Evolutionary conservation across 1,139 yeast species (phyloP).

Genomic region (Taphrina deformans): DNA sequence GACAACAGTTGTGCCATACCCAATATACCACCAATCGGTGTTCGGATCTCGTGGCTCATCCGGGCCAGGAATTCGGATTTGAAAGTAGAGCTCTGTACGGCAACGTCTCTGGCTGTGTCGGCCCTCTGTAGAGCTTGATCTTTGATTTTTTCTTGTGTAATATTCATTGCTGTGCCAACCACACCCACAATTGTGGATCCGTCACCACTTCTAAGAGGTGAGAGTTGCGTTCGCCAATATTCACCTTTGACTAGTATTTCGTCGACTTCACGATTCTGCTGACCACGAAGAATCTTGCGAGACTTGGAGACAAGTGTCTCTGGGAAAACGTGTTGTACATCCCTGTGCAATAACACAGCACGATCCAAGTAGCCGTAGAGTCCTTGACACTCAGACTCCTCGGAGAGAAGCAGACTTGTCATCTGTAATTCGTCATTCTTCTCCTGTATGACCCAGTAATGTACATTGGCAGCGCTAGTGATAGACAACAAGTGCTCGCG

Average conservation of each 20-base stretch:
- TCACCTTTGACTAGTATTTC: constrained; percentile 3
- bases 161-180: constrained; percentile 17
- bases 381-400: neutral
- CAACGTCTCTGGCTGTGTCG: constrained; percentile 81
- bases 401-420: constrained; percentile 15
- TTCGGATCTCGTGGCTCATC: constrained; percentile 88
- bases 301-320: neutral
- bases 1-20: constrained; percentile 89
- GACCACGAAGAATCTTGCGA: neutral
- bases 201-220: neutral
- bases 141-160: constrained; percentile 13
- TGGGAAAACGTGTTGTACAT: constrained; percentile 5
- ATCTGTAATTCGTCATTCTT: neutral
- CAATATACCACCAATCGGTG: constrained; percentile 89
- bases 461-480: constrained; percentile 14
- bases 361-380: constrained; percentile 16
- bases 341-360: neutral
- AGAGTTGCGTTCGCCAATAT: constrained; percentile 15
- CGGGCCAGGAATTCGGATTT: constrained; percentile 88
- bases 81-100: constrained; percentile 85
- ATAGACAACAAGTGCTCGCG: constrained; percentile 14
- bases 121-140: constrained; percentile 20
- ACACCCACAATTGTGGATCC: neutral
- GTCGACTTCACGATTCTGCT: neutral
- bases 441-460: constrained; percentile 20